Base-by-base conservation (phyloP, 371 early-diverging fungal genomes). In the Lichtheimia ramosa region DNA sequence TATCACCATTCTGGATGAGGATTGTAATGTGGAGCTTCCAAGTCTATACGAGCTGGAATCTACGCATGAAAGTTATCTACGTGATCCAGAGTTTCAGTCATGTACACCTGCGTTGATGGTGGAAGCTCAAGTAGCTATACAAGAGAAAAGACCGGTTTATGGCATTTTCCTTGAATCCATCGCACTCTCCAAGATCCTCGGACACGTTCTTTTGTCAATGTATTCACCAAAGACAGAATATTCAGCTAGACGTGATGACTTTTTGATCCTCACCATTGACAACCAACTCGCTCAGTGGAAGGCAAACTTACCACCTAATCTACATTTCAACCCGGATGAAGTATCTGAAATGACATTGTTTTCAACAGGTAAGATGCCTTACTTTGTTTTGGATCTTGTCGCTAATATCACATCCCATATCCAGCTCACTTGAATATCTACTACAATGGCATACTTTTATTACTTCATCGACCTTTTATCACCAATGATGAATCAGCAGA, bases 11-110 rank as follows among this genome's bases (percentile, higher is more conserved):
- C 24, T 68, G 2, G 75, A 80, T 18, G 62, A 68, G n/a, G 75
- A 75, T n/a, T 75, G 75, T 54, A 75, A 77, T 48, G 72, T 72
- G 5, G 70, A 73, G 27, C 56, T 73, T 10, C 81, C 81, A 16
- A 61, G 72, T 0, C 53, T 60, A 3, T 71, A 66, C 21, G 81
- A 80, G 58, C 25, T 79, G 1, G 57, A 62, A 6, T 56, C 58
- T 3, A 46, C 60, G 0, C 56, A 60, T 25, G 51, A 34, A 3
- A 51, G 23, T 24, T 14, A 2, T 20, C 25, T 43, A 2, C 41
- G 59, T 5, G 58, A 58, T 16, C 18, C 18, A 8, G 34, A 34
- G 2, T 34, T 34, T 10, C 34, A 34, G 10, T 34, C 34, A 34
- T 46, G n/a, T 46, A 46, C 21, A 21, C 46, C 46, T 6, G 6